These are phyloP conservation scores for Colletotrichum aenigma DNA, from an alignment of 2,329 filamentous ascomycete species.

Conservation along the genomic window DNA sequence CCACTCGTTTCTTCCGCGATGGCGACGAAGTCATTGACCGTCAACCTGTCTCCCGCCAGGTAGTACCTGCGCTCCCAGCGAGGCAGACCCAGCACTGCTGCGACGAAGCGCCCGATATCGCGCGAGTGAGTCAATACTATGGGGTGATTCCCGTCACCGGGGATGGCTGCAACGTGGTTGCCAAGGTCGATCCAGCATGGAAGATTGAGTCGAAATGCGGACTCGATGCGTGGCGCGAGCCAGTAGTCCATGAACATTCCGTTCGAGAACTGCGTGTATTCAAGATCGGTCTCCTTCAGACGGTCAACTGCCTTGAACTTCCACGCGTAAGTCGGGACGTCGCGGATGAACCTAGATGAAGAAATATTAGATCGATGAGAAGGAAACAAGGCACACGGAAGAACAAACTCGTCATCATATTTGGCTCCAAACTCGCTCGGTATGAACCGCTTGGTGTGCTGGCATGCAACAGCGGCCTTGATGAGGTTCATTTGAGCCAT, in stretches of 20 bases:
- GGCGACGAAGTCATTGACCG: not conserved
- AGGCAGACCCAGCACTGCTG: not conserved
- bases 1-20: not conserved
- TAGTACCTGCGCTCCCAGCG: not conserved
- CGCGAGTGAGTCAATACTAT: not conserved
- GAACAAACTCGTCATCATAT: not conserved
- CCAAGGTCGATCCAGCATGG: not conserved
- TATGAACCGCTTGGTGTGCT: not conserved
- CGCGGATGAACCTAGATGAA: not conserved
- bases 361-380: not conserved
- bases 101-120: not conserved
- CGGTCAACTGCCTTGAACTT: not conserved
- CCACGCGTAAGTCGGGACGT: not conserved
- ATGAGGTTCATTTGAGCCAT: not conserved
- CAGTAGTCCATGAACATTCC: not conserved
- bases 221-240: not conserved
- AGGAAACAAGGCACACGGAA: not conserved
- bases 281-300: not conserved
- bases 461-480: not conserved
- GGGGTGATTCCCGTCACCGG: not conserved
- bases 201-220: not conserved
- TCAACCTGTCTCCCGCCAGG: not conserved
- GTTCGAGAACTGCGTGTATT: not conserved
- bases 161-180: not conserved
- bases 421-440: not conserved